These are phyloP conservation scores for Noccaea bulbosa DNA, from an alignment of 345 rosid species.

Conservation along the genomic window DNA sequence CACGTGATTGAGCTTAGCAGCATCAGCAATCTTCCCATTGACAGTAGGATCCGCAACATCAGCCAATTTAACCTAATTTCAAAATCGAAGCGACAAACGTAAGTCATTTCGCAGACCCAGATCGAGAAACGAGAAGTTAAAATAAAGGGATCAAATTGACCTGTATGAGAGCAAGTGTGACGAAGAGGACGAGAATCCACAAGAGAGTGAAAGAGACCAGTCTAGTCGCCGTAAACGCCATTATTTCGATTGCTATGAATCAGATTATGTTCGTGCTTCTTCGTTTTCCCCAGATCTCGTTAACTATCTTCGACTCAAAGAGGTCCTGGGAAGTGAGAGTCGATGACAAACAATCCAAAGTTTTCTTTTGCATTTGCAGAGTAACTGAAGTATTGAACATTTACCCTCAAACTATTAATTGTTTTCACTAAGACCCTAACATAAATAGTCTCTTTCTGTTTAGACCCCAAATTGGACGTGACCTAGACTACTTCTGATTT, in stretches of 20 bases:
- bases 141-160: constrained; percentile 38
- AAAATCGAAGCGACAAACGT: neutral
- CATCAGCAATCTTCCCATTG: constrained; percentile 41
- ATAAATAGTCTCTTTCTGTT: neutral
- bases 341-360: neutral
- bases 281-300: constrained; percentile 23
- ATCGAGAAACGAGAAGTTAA: constrained; percentile 4
- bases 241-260: constrained; percentile 24
- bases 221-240: constrained; percentile 62
- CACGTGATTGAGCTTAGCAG: constrained; percentile 47
- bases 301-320: neutral
- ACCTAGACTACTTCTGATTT: neutral
- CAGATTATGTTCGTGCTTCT: neutral
- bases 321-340: constrained; percentile 14
- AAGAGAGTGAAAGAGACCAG: constrained; percentile 52
- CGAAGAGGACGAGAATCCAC: constrained; percentile 65
- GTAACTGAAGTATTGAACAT: too few species aligned
- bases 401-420: neutral
- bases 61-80: constrained; percentile 58
- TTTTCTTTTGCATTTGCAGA: too few species aligned
- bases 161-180: constrained; percentile 75
- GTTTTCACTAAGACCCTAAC: neutral
- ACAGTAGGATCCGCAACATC: constrained; percentile 52
- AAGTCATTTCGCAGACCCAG: neutral
- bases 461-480: neutral